Percentiles rank a stretch among this genome's conserved stretches.
These are phyloP conservation scores for Juncus inflexus DNA, from an alignment of 176 grass and related monocot species.

Conservation along the genomic window DNA sequence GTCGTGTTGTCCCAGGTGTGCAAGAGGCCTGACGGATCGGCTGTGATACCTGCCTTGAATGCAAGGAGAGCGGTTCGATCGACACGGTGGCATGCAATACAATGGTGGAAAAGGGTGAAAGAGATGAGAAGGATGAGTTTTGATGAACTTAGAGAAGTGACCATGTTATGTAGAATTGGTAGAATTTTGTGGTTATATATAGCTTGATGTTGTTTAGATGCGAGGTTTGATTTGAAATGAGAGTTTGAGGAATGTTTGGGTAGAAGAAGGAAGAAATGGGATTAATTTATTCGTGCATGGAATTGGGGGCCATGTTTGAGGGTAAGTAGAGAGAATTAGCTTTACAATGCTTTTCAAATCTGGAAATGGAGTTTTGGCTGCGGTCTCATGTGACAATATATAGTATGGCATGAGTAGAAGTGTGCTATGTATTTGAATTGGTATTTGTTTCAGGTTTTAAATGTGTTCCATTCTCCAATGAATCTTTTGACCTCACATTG, in stretches of 20 bases:
- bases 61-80: conserved; percentile 32
- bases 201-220: conserved; percentile 8
- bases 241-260: neutral
- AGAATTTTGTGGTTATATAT: neutral
- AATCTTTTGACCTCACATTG: too few relatives aligned
- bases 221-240: neutral
- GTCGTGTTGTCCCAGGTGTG: conserved; percentile 29
- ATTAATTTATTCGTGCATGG: conserved; percentile 7
- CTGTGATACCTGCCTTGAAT: conserved; percentile 34
- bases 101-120: conserved; percentile 4
- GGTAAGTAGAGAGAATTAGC: conserved; percentile 11
- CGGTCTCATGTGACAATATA: conserved; percentile 17
- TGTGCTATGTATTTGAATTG: neutral
- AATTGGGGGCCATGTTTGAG: conserved; percentile 22
- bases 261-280: neutral
- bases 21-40: conserved; percentile 36
- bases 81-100: conserved; percentile 24
- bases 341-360: neutral
- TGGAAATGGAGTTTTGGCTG: neutral
- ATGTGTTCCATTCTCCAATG: too few relatives aligned
- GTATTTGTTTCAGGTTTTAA: too few relatives aligned
- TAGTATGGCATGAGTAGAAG: conserved; percentile 8
- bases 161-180: conserved; percentile 2
- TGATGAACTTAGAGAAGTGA: conserved; percentile 4
- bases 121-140: conserved; percentile 10